A percentile compares a stretch with the other conserved stretches of the same genome.
These are phyloP conservation scores for Colletotrichum eremochloae DNA, from an alignment of 2,329 filamentous ascomycete genomes.

Conservation along the genomic window DNA sequence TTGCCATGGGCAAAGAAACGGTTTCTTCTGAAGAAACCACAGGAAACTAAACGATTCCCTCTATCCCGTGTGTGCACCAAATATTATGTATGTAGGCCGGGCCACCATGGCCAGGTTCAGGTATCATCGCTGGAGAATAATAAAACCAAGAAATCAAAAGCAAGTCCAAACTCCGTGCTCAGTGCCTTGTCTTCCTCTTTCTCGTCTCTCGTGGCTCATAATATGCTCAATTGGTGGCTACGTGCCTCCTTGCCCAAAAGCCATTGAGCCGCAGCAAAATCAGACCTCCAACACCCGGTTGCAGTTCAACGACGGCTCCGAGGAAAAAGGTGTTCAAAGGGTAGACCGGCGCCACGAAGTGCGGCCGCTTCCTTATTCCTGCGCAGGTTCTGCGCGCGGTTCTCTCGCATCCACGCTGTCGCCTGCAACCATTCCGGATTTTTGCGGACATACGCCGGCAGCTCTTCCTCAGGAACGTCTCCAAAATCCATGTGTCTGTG, in stretches of 20 bases:
- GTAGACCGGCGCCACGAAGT: slow-evolving; percentile 12
- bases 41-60: neutral
- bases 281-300: neutral
- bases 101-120: slow-evolving; percentile 7
- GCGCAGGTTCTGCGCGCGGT: slow-evolving; percentile 44
- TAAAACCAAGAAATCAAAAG: slow-evolving; percentile 7
- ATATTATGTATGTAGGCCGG: slow-evolving; percentile 7
- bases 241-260: neutral
- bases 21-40: neutral
- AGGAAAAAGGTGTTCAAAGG: slow-evolving; percentile 27
- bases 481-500: slow-evolving; percentile 53
- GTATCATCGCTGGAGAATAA: slow-evolving; percentile 10
- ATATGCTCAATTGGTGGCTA: neutral
- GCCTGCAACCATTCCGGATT: slow-evolving; percentile 62
- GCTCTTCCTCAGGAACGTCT: slow-evolving; percentile 53
- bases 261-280: neutral
- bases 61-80: neutral
- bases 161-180: slow-evolving; percentile 10
- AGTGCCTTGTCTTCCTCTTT: neutral
- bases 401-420: slow-evolving; percentile 54
- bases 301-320: neutral
- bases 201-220: slow-evolving; percentile 3
- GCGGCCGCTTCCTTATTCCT: slow-evolving; percentile 11
- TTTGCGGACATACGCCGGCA: slow-evolving; percentile 60
- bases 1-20: no score